phyloP scores from a whole-genome alignment of 768 basidiomycete species.

The Phanerochaete carnosa region DNA sequence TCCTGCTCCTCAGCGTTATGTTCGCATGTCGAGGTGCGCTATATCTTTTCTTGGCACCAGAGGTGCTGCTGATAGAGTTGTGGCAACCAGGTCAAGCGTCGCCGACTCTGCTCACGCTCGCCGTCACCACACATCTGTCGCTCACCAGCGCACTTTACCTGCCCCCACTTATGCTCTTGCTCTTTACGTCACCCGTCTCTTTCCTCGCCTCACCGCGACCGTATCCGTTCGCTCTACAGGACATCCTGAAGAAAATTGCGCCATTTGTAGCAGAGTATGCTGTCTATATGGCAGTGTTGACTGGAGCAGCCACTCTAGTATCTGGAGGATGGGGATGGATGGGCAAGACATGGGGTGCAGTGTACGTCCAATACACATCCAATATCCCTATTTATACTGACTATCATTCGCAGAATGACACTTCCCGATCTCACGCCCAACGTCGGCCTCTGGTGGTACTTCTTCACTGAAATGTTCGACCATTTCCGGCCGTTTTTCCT shows the following conservation, averaged over 20 bases:
- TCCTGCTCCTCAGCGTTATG: conserved; percentile 63
- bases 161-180: conserved; percentile 63
- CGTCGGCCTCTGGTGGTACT: conserved; percentile 97
- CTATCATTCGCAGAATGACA: conserved; percentile 48
- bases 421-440: conserved; percentile 93
- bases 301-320: conserved; percentile 49
- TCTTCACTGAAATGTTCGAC: conserved; percentile 99
- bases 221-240: conserved; percentile 19
- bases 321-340: conserved; percentile 69
- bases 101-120: conserved; percentile 59
- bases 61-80: neutral
- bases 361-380: conserved; percentile 45
- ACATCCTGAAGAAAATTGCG: conserved; percentile 8
- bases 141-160: conserved; percentile 69
- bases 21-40: conserved; percentile 64
- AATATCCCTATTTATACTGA: too few relatives aligned
- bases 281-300: conserved; percentile 46
- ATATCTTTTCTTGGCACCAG: neutral
- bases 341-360: conserved; percentile 79
- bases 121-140: conserved; percentile 69
- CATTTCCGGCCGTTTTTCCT: conserved; percentile 96
- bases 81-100: conserved; percentile 50
- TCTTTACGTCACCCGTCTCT: conserved; percentile 59
- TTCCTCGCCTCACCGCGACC: conserved; percentile 59
- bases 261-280: conserved; percentile 48